Evolutionary conservation across 208 protist species (phyloP), one percentile per base, ranked within the genome.

Genomic region (Acanthamoeba sp.): DNA sequence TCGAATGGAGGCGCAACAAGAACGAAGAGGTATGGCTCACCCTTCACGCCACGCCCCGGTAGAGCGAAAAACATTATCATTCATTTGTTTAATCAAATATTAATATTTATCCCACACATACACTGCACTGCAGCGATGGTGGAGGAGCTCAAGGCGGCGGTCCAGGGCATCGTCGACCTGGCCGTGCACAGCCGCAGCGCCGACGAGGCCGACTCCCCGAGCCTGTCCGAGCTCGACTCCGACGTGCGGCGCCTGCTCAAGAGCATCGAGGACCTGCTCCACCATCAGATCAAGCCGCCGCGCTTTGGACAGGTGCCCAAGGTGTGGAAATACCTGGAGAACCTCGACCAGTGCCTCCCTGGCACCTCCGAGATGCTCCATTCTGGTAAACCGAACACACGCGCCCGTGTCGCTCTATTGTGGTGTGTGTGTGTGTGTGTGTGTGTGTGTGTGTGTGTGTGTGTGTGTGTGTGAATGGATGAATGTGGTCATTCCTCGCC

Each of bases 141-240:
- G 59, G 59, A n/a, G 59, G 59, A 69, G 59, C 59, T 69, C 59
- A 69, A 69, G 59, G 7, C 59, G 59, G 59, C 59, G 29, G 59
- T 69, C n/a, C 59, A 69, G 59, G 59, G n/a, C 59, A 69, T 69
- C 59, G 59, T 69, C 59, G 59, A 69, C 59, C 9, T 69, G n/a
- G 59, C 59, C 59, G 18, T 69, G 0, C 59, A 69, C 59, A 69
- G 59, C 59, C 59, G 34, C 45, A 50, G 18, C 29, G 59, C 22
- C 59, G n/a, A 29, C 59, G 29, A 9, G 59, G 18, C n/a, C 27
- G 59, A 69, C n/a, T 69, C 59, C n/a, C 5, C 7, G 29, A 69
- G 59, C 59, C 59, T 69, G 59, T 36, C 59, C 59, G 59, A 69
- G 59, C 59, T 36, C n/a, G 34, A 69, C 27, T 1, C 59, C 9